These are phyloP conservation scores for Maudiozyma pseudohumilis DNA, from an alignment of 805 yeast genomes.

Conservation along the genomic window DNA sequence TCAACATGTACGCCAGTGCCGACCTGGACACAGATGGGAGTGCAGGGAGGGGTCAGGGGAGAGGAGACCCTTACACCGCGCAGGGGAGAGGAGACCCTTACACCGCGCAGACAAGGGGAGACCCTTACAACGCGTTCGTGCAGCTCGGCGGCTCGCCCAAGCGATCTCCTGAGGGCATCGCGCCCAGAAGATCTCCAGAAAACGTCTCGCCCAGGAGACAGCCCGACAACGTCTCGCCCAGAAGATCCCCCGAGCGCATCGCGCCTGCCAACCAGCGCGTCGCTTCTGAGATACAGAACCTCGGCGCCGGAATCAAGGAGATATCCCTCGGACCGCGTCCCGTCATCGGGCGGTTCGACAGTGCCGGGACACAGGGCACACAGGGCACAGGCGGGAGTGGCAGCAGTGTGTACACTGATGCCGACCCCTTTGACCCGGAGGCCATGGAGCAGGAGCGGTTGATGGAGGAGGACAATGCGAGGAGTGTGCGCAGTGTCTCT, in stretches of 20 bases:
- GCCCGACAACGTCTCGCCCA: no score
- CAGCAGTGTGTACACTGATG: background rate
- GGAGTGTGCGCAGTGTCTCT: background rate
- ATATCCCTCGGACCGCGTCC: background rate
- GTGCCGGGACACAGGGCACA: no score
- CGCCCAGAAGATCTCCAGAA: no score
- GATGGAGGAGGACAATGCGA: conserved; percentile 7
- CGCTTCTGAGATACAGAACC: conserved; percentile 1
- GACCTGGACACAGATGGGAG: no score
- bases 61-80: background rate
- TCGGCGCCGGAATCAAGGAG: background rate
- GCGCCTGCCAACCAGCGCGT: background rate
- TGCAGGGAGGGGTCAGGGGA: background rate
- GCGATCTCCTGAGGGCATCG: no score
- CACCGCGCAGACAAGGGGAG: background rate
- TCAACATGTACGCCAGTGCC: conserved; percentile 2
- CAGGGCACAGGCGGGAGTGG: background rate
- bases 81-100: background rate
- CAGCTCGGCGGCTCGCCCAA: background rate
- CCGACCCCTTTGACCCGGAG: conserved; percentile 23
- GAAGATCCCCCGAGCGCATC: no score
- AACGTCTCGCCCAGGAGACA: no score
- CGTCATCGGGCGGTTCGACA: no score
- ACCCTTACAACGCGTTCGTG: background rate
- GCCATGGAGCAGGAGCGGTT: conserved; percentile 17